These are phyloP conservation scores for Aciculosporium take DNA, from an alignment of 2,329 filamentous ascomycete genomes.

Conservation along the genomic window DNA sequence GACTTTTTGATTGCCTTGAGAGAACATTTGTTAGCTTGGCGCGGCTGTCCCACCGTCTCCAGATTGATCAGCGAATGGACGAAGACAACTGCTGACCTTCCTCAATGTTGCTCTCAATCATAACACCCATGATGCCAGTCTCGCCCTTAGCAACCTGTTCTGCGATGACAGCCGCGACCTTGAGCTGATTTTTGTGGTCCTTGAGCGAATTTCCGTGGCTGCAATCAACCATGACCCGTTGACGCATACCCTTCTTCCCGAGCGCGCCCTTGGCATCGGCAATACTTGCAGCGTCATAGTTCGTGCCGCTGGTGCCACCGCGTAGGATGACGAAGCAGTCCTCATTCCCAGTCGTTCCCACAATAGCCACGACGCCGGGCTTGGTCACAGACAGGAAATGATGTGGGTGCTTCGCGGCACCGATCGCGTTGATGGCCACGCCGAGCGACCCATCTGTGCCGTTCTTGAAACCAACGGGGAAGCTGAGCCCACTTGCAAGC, in stretches of 20 bases:
- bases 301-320: constrained; percentile 81
- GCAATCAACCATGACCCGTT: constrained; percentile 95
- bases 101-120: constrained; percentile 97
- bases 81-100: constrained; percentile 36
- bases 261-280: constrained; percentile 65
- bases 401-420: constrained; percentile 67
- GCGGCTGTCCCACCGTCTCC: too few relatives aligned
- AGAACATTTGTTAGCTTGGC: neutral
- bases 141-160: constrained; percentile 83
- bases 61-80: neutral
- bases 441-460: constrained; percentile 85
- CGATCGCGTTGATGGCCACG: constrained; percentile 92
- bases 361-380: constrained; percentile 89
- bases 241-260: constrained; percentile 52
- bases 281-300: constrained; percentile 81
- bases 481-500: constrained; percentile 84
- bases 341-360: constrained; percentile 82
- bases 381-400: constrained; percentile 99
- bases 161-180: constrained; percentile 52
- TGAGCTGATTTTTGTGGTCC: constrained; percentile 93
- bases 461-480: constrained; percentile 99
- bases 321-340: constrained; percentile 95
- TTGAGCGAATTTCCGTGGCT: constrained; percentile 96
- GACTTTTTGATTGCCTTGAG: constrained; percentile 59
- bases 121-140: constrained; percentile 81